Evolutionary conservation across 2,329 filamentous ascomycete species (phyloP), one percentile per base, ranked within the genome.

Genomic region (Pyrenochaeta sp.): DNA sequence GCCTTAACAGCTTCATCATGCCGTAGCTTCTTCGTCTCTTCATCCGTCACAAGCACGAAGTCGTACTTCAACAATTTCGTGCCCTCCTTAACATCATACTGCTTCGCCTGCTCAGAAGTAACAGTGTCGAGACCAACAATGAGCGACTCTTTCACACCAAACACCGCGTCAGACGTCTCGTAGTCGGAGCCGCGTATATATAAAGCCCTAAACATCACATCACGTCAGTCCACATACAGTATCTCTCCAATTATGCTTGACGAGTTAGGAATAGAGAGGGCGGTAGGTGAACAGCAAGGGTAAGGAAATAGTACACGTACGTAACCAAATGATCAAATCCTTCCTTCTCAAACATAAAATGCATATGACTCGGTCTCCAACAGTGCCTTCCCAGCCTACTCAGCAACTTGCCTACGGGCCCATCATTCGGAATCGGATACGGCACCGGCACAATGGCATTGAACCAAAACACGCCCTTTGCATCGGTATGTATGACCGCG

Each of bases 151-250:
- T 96, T 96, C 56, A 96, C 91, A 22, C 92, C 92, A 68, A 96
- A 96, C 1, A 96, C 92, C 0, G 91, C 91, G 72, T 96, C 92
- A 0, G 90, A 91, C 0, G 87, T 91, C 79, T 94, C 91, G 73
- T 94, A 95, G 0, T 90, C 90, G 67, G 94, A 91, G 45, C 88
- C 88, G 2, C 90, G 86, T 53, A 93, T 81, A 71, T 94, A 96
- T 0, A 96, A 80, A 0, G 91, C 90, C 3, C 90, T 92, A 45
- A 19, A 32, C 10, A 28, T 8, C 51, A 32, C 10, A 27, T 8
- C 51, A 44, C 24, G 51, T 54, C 24, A 61, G 48, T n/a, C 30
- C 9, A 13, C 6, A 19, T 27, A 19, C 40, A 30, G 2, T 9
- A 9, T 1, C 5, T 40, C 34, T 22, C n/a, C n/a, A n/a, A n/a